Conservation (phyloP, 208 protist genomes). For the Trypanosoma scelopori region DNA sequence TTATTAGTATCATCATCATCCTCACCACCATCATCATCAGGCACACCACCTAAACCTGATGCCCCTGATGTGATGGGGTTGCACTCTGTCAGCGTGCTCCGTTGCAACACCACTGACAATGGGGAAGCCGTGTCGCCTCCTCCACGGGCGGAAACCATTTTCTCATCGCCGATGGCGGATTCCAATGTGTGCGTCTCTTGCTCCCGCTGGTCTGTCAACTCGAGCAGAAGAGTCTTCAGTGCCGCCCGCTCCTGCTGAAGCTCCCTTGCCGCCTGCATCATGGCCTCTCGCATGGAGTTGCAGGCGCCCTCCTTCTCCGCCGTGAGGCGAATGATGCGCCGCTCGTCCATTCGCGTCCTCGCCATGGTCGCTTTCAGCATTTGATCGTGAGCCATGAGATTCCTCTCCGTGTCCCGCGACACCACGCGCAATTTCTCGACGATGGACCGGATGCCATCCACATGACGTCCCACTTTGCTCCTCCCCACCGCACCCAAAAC, state of each 20-base stretch:
- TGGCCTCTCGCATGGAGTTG: constrained; percentile 5
- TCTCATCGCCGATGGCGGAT: no score
- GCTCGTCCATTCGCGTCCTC: background rate
- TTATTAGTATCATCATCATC: no score
- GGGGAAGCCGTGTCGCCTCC: no score
- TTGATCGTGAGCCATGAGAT: constrained; percentile 9
- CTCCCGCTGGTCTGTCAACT: background rate
- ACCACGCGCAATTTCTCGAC: constrained; percentile 5
- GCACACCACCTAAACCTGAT: no score
- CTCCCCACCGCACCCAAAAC: constrained; percentile 6
- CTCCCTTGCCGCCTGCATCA: background rate
- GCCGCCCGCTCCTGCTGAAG: constrained; percentile 11
- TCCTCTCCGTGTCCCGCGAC: background rate
- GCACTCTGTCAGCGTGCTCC: no score
- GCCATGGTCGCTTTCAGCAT: background rate
- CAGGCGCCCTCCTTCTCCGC: constrained; percentile 2
- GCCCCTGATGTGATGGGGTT: no score
- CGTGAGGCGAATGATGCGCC: constrained; percentile 7
- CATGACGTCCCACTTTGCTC: background rate
- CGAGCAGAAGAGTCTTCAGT: constrained; percentile 15
- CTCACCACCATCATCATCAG: background rate
- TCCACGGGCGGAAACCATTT: no score
- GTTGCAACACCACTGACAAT: no score
- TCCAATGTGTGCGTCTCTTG: background rate
- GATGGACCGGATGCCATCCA: background rate